Evolutionary conservation across 768 basidiomycete genomes (phyloP).

Genomic region (Dentipellis fragilis): DNA sequence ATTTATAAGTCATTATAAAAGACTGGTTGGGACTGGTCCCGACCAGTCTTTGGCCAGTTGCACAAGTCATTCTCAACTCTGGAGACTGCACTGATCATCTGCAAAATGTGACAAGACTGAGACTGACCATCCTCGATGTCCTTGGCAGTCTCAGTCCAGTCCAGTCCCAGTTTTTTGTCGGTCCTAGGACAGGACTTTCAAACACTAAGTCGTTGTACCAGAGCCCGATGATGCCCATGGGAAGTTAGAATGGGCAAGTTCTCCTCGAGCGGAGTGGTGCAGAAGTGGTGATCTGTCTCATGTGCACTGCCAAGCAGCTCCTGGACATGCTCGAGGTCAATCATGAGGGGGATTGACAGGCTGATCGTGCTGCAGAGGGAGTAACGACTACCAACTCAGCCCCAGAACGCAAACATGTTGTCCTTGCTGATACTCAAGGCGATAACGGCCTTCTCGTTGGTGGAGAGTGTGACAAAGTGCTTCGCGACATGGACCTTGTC

Average conservation of each 20-base stretch:
- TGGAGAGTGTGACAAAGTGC: slow-evolving; percentile 97
- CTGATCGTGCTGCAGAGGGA: slow-evolving; percentile 98
- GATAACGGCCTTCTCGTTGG: slow-evolving; percentile 89
- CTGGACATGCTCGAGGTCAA: slow-evolving; percentile 93
- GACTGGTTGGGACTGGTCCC: no score
- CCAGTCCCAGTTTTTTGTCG: no score
- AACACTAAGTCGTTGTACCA: slow-evolving; percentile 99
- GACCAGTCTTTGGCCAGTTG: no score
- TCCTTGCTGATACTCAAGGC: slow-evolving; percentile 82
- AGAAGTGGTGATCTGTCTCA: slow-evolving; percentile 97
- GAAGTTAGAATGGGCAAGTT: slow-evolving; percentile 92
- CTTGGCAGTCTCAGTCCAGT: no score
- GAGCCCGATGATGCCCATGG: slow-evolving; percentile 82
- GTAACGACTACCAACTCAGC: slow-evolving; percentile 99
- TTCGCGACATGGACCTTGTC: slow-evolving; percentile 93
- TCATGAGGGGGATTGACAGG: slow-evolving; percentile 83
- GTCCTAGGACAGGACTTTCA: no score
- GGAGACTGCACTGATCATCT: no score
- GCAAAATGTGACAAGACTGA: no score
- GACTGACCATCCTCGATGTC: no score
- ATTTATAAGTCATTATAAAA: no score
- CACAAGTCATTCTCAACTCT: no score
- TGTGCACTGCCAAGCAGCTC: slow-evolving; percentile 85
- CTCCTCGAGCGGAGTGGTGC: slow-evolving; percentile 72
- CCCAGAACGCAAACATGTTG: slow-evolving; percentile 99